Evolutionary conservation across 805 yeast genomes (phyloP).

Genomic region (Suhomyces prunicola): DNA sequence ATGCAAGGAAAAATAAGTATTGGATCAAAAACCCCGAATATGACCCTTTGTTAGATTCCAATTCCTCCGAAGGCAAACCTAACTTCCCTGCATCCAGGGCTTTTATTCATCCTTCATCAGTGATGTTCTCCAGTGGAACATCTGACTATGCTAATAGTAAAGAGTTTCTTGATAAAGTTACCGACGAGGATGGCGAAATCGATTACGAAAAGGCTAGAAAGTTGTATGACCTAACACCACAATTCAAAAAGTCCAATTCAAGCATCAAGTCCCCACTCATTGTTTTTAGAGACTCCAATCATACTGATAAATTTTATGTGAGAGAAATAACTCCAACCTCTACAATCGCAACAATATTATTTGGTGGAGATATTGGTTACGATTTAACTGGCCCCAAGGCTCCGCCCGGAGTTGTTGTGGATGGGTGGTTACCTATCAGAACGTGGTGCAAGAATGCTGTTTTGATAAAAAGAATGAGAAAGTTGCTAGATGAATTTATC

Average conservation of each 20-base stretch:
- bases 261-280: constrained; percentile 55
- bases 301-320: constrained; percentile 65
- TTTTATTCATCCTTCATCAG: constrained; percentile 84
- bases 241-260: constrained; percentile 24
- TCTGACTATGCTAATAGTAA: constrained; percentile 11
- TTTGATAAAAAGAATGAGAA: constrained; percentile 65
- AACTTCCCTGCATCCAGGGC: constrained; percentile 63
- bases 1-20: constrained; percentile 65
- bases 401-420: constrained; percentile 80
- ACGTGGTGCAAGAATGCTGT: constrained; percentile 97
- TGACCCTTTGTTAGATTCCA: constrained; percentile 11
- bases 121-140: constrained; percentile 50
- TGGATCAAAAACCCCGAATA: constrained; percentile 69
- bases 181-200: constrained; percentile 41
- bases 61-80: constrained; percentile 5
- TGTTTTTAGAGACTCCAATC: constrained; percentile 56
- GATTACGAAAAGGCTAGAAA: constrained; percentile 29
- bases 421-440: constrained; percentile 83
- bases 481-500: constrained; percentile 63
- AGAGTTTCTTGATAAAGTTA: constrained; percentile 12
- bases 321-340: constrained; percentile 79
- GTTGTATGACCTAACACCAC: constrained; percentile 43
- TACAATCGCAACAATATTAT: constrained; percentile 66
- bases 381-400: constrained; percentile 45
- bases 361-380: constrained; percentile 72